Evolutionary conservation across 2,329 filamentous ascomycete genomes (phyloP).

Genomic region (Paramyrothecium sp.): DNA sequence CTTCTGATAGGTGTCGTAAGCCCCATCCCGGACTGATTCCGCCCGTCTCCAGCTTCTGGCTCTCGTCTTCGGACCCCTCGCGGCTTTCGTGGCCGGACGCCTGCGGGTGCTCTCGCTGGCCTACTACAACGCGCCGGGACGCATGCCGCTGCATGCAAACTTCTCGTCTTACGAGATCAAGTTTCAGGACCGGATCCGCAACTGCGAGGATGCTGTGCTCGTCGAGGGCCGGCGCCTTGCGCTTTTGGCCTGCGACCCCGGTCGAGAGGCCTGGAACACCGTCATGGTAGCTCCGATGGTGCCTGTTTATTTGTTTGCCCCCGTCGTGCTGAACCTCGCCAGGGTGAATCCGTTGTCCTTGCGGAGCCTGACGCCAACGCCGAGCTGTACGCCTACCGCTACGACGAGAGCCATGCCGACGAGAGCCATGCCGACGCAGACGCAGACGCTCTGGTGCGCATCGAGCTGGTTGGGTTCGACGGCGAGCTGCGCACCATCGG

Average conservation of each 20-base stretch:
- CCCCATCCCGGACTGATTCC: background rate
- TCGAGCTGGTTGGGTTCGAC: constrained; percentile 19
- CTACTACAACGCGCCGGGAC: constrained; percentile 25
- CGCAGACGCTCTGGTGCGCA: constrained; percentile 16
- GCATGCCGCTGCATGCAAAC: constrained; percentile 23
- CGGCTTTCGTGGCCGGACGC: background rate
- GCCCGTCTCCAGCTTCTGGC: background rate
- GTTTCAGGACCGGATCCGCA: constrained; percentile 34
- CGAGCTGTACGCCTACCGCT: constrained; percentile 35
- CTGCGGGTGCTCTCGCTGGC: constrained; percentile 15
- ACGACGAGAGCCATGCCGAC: constrained; percentile 16
- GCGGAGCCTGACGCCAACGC: constrained; percentile 17
- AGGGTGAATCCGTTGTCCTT: constrained; percentile 14
- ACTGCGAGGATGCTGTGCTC: constrained; percentile 37
- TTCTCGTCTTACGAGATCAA: constrained; percentile 26
- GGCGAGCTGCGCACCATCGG: constrained; percentile 39
- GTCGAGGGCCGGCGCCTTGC: constrained; percentile 32
- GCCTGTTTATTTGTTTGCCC: background rate
- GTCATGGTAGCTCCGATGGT: constrained; percentile 31
- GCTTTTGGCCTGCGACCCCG: constrained; percentile 35
- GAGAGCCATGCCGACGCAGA: constrained; percentile 7
- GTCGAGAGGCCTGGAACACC: constrained; percentile 38
- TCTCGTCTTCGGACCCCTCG: background rate
- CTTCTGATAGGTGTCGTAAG: too few species aligned
- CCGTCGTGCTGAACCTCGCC: background rate